These are phyloP conservation scores for Fusarium cicatricum DNA, from an alignment of 2,329 filamentous ascomycete genomes.

Conservation along the genomic window DNA sequence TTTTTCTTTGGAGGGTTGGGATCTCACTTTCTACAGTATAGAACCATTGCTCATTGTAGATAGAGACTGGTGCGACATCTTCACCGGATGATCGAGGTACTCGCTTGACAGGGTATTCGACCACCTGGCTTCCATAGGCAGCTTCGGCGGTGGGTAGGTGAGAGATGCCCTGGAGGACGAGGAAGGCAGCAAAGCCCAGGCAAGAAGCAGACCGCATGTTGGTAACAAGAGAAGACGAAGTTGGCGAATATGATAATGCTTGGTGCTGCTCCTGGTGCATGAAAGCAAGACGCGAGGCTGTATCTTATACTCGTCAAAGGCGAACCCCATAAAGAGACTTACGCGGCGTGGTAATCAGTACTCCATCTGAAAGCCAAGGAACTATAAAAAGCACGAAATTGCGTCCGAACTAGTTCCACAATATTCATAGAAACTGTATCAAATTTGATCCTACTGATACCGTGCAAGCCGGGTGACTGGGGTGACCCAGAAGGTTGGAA, in stretches of 20 bases:
- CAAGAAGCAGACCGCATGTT: not conserved
- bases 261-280: not conserved
- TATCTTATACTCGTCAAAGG: not conserved
- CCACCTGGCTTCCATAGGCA: not conserved
- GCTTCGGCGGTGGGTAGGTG: not conserved
- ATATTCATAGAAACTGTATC: too few species aligned
- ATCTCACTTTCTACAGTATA: conserved; percentile 1
- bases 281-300: too few species aligned
- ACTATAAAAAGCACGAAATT: too few species aligned
- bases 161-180: not conserved
- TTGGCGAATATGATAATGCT: not conserved
- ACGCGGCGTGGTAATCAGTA: too few species aligned
- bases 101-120: not conserved
- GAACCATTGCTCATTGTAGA: conserved; percentile 1
- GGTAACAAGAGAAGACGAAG: not conserved
- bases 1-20: too few species aligned
- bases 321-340: too few species aligned
- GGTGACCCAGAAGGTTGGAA: too few species aligned
- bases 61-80: not conserved
- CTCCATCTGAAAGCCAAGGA: too few species aligned
- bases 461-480: too few species aligned
- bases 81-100: not conserved
- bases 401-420: too few species aligned
- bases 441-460: too few species aligned
- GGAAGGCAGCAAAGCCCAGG: not conserved